Percentiles rank a stretch among this genome's conserved stretches.
Conservation (phyloP, 2,329 filamentous ascomycete species). For the Fusarium sp. region DNA sequence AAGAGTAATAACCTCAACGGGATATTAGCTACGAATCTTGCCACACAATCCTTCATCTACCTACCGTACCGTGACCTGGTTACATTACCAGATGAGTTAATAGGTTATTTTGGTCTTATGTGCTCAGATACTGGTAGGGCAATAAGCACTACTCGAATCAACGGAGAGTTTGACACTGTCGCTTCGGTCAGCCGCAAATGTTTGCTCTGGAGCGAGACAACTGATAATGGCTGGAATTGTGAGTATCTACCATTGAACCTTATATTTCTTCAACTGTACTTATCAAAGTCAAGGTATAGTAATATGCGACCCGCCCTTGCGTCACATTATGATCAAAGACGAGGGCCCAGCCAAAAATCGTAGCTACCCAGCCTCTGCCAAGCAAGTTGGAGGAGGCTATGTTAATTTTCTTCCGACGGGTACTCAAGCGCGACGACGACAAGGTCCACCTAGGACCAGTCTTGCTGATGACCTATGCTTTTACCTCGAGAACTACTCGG, state of each 20-base stretch:
- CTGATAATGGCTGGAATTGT: neutral
- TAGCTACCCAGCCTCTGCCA: neutral
- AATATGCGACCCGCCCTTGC: neutral
- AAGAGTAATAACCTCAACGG: neutral
- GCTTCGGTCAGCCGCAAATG: neutral
- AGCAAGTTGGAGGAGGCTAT: neutral
- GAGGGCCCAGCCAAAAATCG: neutral
- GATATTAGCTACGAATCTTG: neutral
- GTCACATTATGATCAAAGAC: neutral
- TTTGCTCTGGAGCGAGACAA: neutral
- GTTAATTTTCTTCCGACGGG: neutral
- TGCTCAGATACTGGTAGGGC: neutral
- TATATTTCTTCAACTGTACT: neutral
- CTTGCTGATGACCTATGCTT: slow-evolving; percentile 3
- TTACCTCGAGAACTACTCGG: neutral
- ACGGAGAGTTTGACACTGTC: neutral
- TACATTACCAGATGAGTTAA: neutral
- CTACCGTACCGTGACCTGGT: neutral
- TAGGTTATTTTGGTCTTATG: neutral
- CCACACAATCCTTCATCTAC: neutral
- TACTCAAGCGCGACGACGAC: too few relatives aligned
- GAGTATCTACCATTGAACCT: neutral
- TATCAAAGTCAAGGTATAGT: neutral
- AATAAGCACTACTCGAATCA: neutral
- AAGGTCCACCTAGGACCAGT: neutral